These are phyloP conservation scores for Xerocomellus intermedius DNA, from an alignment of 768 basidiomycete species.

Conservation along the genomic window DNA sequence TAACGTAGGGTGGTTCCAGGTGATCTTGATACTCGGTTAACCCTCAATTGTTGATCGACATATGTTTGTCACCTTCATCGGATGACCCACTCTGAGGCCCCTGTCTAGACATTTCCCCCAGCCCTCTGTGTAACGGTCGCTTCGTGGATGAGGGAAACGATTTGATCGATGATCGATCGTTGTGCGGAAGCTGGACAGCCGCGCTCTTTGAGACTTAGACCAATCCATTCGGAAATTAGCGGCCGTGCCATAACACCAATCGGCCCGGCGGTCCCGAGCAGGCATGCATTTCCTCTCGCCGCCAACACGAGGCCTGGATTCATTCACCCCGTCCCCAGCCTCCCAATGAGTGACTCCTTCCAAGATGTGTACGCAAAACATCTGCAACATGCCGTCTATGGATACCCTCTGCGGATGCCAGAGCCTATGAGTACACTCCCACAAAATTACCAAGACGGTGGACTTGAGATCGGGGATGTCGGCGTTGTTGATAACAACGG, in stretches of 20 bases:
- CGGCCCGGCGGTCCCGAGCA: too few species aligned
- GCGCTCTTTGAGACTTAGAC: too few species aligned
- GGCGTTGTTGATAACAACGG: neutral
- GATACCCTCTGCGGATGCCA: neutral
- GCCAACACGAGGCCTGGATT: neutral
- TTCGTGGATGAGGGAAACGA: too few species aligned
- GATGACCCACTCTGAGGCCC: too few species aligned
- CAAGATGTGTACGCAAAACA: neutral
- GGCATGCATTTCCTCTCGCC: neutral
- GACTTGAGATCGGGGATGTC: conserved; percentile 1
- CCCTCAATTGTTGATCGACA: neutral
- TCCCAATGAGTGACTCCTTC: neutral
- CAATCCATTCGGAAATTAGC: too few species aligned
- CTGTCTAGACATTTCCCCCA: too few species aligned
- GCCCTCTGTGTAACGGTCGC: neutral
- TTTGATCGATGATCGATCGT: too few species aligned
- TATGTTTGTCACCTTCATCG: too few species aligned
- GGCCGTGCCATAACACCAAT: too few species aligned
- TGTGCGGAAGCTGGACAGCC: too few species aligned
- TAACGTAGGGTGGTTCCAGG: too few species aligned
- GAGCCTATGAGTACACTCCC: neutral
- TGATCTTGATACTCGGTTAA: too few species aligned
- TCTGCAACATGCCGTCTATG: neutral
- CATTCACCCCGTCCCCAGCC: neutral
- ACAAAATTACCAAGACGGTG: neutral